Evolutionary conservation across 176 grass and related monocot species (phyloP).

Genomic region (Rhipidocladum racemiflorum): DNA sequence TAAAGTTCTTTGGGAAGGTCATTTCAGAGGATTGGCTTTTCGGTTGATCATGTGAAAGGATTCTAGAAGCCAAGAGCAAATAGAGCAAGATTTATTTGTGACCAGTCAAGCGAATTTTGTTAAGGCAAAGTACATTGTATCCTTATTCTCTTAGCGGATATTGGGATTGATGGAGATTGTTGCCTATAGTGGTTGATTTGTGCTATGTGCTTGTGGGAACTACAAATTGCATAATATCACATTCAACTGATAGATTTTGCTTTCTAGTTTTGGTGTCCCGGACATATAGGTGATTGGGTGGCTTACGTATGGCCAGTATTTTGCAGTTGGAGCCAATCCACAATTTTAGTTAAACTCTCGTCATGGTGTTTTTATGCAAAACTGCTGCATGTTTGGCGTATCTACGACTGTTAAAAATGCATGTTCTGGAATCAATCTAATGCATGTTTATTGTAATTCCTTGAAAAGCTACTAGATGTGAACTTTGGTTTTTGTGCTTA

Average conservation of each 20-base stretch:
- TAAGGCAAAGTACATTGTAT: background rate
- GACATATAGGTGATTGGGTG: background rate
- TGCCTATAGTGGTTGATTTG: background rate
- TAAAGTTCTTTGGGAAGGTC: background rate
- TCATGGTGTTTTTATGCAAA: background rate
- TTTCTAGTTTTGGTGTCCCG: background rate
- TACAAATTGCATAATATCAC: background rate
- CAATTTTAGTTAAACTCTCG: background rate
- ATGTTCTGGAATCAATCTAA: background rate
- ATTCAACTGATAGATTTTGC: background rate
- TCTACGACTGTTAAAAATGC: background rate
- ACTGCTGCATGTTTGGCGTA: background rate
- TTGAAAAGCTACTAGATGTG: background rate
- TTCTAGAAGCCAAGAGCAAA: slow-evolving; percentile 2
- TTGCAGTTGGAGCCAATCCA: background rate
- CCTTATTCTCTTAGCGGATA: background rate
- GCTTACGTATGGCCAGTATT: slow-evolving; percentile 2
- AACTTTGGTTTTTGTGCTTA: background rate
- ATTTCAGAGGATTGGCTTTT: slow-evolving; percentile 17
- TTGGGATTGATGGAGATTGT: background rate
- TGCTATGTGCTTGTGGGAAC: background rate
- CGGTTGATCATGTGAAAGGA: slow-evolving; percentile 18
- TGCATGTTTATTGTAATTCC: background rate
- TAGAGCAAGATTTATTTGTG: slow-evolving; percentile 21
- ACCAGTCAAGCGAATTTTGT: slow-evolving; percentile 18